Base-by-base conservation (phyloP, 164 flowering plant species). In the Litsea cubeba region DNA sequence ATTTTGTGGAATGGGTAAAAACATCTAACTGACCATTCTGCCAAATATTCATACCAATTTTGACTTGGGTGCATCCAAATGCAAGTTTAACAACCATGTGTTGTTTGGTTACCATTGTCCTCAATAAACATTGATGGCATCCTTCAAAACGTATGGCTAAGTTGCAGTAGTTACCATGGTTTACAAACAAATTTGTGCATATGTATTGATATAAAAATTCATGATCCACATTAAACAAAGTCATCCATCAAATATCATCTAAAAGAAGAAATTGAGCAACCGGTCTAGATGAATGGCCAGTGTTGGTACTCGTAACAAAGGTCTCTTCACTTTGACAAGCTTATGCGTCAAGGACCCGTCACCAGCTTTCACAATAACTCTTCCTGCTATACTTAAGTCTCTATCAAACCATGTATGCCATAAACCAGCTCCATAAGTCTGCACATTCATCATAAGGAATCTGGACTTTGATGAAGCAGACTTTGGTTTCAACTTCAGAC, bases 351-450 rank as follows among this genome's bases (percentile, higher is more conserved):
- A 93, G 46, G 90, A 86, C 71, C 93, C 96, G 80, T 90, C 90
- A 69, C 77, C 80, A 75, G 82, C 80, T 84, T 84, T 93, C 67
- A 91, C 71, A 64, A 95, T 91, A 74, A 84, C 97, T 82, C 99
- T 86, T 79, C 98, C 97, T 23, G 97, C 98, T 40, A 94, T 84
- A 84, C 89, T 90, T 69, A 94, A 77, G 74, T 93, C 99, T 74
- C 96, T 86, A 76, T 93, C 99, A 78, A 95, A 95, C 99, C 99
- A 94, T 67, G 97, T 93, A 71, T 95, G 95, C 98, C 99, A 95
- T 46, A 95, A 82, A 77, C 99, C 99, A 81, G 88, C 88, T 69
- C 99, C 99, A 87, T 95, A 95, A 11, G 97, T 95, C 77, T 95
- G 94, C 74, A 95, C 94, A 80, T 89, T 90, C 71, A 95, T 86